Evolutionary conservation across 352 stramenopile genomes (phyloP), one percentile per base, ranked within the genome.

Genomic region (Peronospora destructor): DNA sequence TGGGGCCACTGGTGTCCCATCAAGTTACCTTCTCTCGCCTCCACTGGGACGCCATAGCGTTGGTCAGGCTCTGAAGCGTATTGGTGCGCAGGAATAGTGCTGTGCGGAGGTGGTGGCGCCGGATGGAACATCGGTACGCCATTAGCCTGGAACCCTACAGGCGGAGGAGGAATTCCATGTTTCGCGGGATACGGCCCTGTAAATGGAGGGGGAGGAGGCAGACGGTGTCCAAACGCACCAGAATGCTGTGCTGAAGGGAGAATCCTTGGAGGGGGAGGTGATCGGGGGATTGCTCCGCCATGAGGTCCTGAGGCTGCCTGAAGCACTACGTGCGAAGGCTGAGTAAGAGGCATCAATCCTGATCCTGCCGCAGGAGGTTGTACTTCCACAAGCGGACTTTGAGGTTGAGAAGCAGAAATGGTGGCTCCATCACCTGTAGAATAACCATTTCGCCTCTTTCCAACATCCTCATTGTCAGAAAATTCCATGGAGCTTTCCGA

Each of bases 401-500:
- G 40, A 35, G 2, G 43, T 45, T 47, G 42, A 33, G 41, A 43
- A 33, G 16, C 19, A 35, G 23, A 25, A 10, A 35, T 51, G 21
- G 41, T 19, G 28, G 6, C 40, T 41, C 25, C 40, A 36, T 32
- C 14, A 30, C 11, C 36, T 13, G 16, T 3, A 23, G 11, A 12
- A n/a, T 29, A 23, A 14, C 10, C 36, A 21, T 23, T 28, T 42
- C 56, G 42, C 30, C 35, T 52, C 6, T 47, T 45, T 29, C 26
- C 46, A 11, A 32, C 17, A 14, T 78, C 70, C 33, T 84, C 72
- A 12, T 43, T 68, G 41, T 87, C 78, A 17, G 71, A 87, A 35
- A 87, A 47, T 28, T 87, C 78, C 78, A 87, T 89, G 2, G 75
- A 79, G 23, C 73, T 84, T 42, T 89, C 75, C 14, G 69, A 76